phyloP scores from a whole-genome alignment of 495 filamentous ascomycete genomes.

The Cercophora newfieldiana region DNA sequence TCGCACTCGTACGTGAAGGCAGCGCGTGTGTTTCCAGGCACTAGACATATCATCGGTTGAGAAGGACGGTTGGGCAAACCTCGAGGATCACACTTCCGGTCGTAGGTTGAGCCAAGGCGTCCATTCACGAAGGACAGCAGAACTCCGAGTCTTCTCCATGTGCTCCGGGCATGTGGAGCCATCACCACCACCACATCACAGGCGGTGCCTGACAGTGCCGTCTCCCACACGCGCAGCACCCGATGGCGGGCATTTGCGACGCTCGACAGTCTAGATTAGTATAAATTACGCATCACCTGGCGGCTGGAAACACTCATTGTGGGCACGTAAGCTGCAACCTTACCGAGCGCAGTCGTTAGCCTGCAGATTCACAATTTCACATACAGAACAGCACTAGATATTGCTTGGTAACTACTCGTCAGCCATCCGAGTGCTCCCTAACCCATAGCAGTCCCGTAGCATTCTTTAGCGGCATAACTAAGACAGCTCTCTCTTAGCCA shows the following conservation, averaged over 20 bases:
- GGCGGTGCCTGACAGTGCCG: neutral
- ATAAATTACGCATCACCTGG: conserved; percentile 11
- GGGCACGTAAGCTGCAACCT: neutral
- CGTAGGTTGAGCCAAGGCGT: neutral
- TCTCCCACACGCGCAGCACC: neutral
- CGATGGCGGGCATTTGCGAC: neutral
- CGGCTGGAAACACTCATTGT: neutral
- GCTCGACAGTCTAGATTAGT: neutral
- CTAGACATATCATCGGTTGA: neutral
- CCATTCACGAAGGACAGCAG: neutral
- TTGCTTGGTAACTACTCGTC: neutral
- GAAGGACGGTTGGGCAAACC: neutral
- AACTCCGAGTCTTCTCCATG: conserved; percentile 10
- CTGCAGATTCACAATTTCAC: neutral
- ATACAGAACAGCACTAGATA: neutral
- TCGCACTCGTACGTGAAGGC: neutral
- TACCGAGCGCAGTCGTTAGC: neutral
- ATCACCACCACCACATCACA: neutral
- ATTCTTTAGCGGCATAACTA: neutral
- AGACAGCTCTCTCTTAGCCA: neutral
- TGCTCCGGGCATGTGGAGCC: no score
- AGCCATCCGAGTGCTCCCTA: neutral
- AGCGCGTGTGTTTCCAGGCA: neutral
- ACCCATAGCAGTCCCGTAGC: no score
- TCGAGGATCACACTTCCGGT: neutral